Conservation (phyloP, 768 basidiomycete genomes). For the Mycena rosella region DNA sequence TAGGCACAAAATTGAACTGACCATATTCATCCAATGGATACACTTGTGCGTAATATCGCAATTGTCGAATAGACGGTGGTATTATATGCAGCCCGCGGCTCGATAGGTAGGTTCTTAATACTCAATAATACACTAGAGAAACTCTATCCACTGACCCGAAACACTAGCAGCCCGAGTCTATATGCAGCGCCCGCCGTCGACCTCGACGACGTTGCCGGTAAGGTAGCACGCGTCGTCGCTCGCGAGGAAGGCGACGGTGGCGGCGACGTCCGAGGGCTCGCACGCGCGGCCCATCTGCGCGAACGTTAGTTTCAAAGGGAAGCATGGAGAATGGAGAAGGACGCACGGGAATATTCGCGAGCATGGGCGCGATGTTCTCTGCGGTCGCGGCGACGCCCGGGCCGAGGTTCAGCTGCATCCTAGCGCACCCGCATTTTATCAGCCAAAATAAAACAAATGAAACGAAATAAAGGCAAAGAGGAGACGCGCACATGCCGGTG, state of each 20-base stretch:
- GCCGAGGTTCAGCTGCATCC: slow-evolving; percentile 28
- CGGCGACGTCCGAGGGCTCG: slow-evolving; percentile 22
- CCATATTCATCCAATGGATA: too few relatives aligned
- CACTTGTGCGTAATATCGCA: too few relatives aligned
- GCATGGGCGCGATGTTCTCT: slow-evolving; percentile 28
- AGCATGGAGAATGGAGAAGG: not conserved
- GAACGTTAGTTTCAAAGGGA: not conserved
- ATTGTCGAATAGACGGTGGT: too few relatives aligned
- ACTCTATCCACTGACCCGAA: too few relatives aligned
- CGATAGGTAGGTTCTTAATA: too few relatives aligned
- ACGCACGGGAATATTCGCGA: slow-evolving; percentile 25
- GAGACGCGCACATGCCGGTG: too few relatives aligned
- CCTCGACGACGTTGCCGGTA: slow-evolving; percentile 24
- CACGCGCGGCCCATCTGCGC: slow-evolving; percentile 25
- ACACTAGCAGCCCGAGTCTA: not conserved
- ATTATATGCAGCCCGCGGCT: too few relatives aligned
- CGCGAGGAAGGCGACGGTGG: slow-evolving; percentile 25
- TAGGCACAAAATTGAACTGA: too few relatives aligned
- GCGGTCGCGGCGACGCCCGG: slow-evolving; percentile 19
- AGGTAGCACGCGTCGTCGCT: slow-evolving; percentile 27
- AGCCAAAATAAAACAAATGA: not conserved
- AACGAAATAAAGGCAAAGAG: not conserved
- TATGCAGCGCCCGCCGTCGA: slow-evolving; percentile 17
- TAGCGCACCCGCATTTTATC: too few relatives aligned
- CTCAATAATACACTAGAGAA: too few relatives aligned